Evolutionary conservation across 1,284 basidiomycete species (phyloP).

Genomic region (Marasmius tenuissimus): DNA sequence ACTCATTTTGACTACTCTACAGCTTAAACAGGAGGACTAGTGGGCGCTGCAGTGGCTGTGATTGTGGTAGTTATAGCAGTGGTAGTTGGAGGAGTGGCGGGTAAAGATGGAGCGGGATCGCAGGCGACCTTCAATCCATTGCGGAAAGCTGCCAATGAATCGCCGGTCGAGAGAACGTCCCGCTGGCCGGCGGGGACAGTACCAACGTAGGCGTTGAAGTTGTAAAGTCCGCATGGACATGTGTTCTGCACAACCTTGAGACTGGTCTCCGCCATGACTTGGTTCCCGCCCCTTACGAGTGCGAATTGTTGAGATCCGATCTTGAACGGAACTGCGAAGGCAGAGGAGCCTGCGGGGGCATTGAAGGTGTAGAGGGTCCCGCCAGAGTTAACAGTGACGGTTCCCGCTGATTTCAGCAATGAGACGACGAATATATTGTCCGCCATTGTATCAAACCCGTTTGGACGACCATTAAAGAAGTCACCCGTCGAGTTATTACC

Average conservation of each 20-base stretch:
- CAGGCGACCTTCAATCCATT: conserved; percentile 16
- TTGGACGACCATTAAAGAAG: conserved; percentile 5
- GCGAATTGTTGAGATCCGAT: conserved; percentile 30
- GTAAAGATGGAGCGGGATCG: conserved; percentile 10
- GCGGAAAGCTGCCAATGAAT: conserved; percentile 8
- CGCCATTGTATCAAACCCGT: neutral
- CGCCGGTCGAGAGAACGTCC: conserved; percentile 17
- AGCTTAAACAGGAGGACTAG: conserved; percentile 1
- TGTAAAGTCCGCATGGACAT: conserved; percentile 1
- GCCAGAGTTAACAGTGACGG: conserved; percentile 27
- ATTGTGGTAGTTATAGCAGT: conserved; percentile 12
- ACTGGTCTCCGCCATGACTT: neutral
- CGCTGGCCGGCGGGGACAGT: conserved; percentile 16
- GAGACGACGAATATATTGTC: neutral
- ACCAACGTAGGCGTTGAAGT: conserved; percentile 21
- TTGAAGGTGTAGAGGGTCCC: conserved; percentile 25
- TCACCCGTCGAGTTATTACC: conserved; percentile 22
- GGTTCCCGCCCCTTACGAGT: conserved; percentile 15
- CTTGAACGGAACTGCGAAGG: conserved; percentile 30
- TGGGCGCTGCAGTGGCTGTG: conserved; percentile 4
- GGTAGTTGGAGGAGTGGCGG: conserved; percentile 11
- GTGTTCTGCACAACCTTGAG: conserved; percentile 1
- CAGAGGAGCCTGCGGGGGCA: conserved; percentile 29
- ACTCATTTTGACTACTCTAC: no score
- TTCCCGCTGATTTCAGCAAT: neutral